phyloP scores from a whole-genome alignment of 1,139 yeast species.

The Diutina catenulata region DNA sequence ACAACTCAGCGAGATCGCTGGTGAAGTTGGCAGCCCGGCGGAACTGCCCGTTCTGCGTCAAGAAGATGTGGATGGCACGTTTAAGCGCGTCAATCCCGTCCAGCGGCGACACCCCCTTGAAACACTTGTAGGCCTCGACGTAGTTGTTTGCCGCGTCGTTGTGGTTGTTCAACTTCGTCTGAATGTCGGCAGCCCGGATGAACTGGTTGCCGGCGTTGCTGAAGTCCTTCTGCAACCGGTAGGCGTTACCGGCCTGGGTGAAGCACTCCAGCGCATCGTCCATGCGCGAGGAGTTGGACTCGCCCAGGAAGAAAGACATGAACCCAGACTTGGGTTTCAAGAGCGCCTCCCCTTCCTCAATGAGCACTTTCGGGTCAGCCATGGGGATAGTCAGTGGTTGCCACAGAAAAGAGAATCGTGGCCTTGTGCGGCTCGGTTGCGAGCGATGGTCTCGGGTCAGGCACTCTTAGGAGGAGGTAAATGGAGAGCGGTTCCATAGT shows the following conservation, averaged over 20 bases:
- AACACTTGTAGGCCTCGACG: constrained; percentile 87
- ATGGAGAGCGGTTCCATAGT: background rate
- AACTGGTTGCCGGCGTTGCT: constrained; percentile 73
- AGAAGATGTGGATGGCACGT: constrained; percentile 69
- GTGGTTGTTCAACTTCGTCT: constrained; percentile 59
- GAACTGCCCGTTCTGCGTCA: constrained; percentile 82
- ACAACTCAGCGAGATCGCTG: constrained; percentile 78
- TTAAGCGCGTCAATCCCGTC: constrained; percentile 73
- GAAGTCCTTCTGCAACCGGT: constrained; percentile 62
- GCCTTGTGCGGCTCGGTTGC: too few relatives aligned
- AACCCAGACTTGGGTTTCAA: constrained; percentile 61
- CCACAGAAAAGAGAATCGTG: too few relatives aligned
- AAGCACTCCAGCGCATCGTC: constrained; percentile 93
- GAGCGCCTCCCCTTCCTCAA: constrained; percentile 34
- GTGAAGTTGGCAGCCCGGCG: constrained; percentile 93
- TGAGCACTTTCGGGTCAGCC: constrained; percentile 26
- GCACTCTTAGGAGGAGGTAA: too few relatives aligned
- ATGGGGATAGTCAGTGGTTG: constrained; percentile 6
- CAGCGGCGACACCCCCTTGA: constrained; percentile 56
- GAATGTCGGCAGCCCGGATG: constrained; percentile 75
- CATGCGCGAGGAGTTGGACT: constrained; percentile 49
- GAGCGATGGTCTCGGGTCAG: too few relatives aligned
- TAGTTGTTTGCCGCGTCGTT: constrained; percentile 90
- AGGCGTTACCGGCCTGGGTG: constrained; percentile 83
- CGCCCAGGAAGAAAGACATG: constrained; percentile 60